Evolutionary conservation across 2,329 filamentous ascomycete genomes (phyloP), one percentile per base, ranked within the genome.

Genomic region (Phaeosphaeriaceae sp.): DNA sequence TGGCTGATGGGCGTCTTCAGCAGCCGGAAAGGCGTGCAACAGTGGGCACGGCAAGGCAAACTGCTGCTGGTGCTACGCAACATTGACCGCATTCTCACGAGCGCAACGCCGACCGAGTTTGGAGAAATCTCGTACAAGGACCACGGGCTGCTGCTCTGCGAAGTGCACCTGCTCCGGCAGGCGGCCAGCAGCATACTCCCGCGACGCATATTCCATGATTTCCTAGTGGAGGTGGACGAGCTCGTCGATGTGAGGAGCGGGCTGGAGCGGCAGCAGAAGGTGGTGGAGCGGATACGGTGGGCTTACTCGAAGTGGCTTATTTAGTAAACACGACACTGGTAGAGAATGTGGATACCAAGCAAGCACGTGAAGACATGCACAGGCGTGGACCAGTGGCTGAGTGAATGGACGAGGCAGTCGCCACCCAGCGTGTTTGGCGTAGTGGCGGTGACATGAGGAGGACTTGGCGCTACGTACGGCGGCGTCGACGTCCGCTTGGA

Each of bases 101-200:
- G 77, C 27, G 78, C 79, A 17, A 74, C 68, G n/a, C 86, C 89
- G 0, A 89, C 88, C 10, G 84, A 91, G 58, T 90, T 89, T 71
- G 91, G 86, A 9, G 85, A 94, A 61, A 83, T 98, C 49, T 89
- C 90, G 1, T 97, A 97, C 82, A 96, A 94, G 77, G 93, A 98
- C 68, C 92, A 97, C 68, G 95, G 95, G 1, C 81, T 97, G 58
- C 81, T 99, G 44, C 83, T 99, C 4, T 96, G 92, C 75, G 94
- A 99, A 75, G 89, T 94, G 3, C 93, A 98, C 68, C 85, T 93
- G 27, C 82, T 99, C 52, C 87, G 93, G 47, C 86, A 86, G 67
- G 84, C 90, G 46, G 89, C 90, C 1, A 82, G 82, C 51, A 83
- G 80, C 21, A 79, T 93, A 42, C 86, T 98, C 65, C 92, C 92